Evolutionary conservation across 768 basidiomycete genomes (phyloP).

Genomic region (Baorangia bicolor): DNA sequence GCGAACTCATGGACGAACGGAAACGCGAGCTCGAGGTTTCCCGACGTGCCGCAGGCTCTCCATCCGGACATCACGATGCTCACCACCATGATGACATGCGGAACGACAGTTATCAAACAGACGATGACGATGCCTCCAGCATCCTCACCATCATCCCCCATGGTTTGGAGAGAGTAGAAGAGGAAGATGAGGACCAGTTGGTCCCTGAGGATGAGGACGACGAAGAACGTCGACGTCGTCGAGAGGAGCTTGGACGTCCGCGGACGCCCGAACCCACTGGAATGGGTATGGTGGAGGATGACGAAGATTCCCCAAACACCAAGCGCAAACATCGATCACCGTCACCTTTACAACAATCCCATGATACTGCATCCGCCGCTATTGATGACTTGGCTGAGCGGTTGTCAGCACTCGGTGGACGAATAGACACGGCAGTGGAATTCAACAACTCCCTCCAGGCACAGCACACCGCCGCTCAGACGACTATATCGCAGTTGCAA

Average conservation of each 20-base stretch:
- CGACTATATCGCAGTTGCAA: conserved; percentile 68
- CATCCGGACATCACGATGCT: conserved; percentile 22
- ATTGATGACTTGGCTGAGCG: conserved; percentile 61
- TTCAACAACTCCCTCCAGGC: conserved; percentile 71
- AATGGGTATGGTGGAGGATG: conserved; percentile 49
- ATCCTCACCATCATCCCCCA: conserved; percentile 69
- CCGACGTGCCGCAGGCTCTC: conserved; percentile 22
- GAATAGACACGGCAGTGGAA: conserved; percentile 74
- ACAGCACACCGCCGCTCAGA: conserved; percentile 76
- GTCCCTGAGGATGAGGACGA: conserved; percentile 40
- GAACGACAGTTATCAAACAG: conserved; percentile 35
- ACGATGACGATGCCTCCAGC: conserved; percentile 72
- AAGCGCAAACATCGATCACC: conserved; percentile 19
- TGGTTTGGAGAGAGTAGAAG: conserved; percentile 68
- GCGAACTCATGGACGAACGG: conserved; percentile 69
- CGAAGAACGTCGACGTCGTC: conserved; percentile 44
- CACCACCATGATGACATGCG: conserved; percentile 21
- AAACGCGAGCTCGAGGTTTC: conserved; percentile 47
- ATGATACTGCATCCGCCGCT: conserved; percentile 32
- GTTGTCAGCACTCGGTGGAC: conserved; percentile 59
- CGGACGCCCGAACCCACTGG: conserved; percentile 78
- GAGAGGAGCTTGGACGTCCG: conserved; percentile 66
- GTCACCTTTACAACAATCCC: conserved; percentile 17
- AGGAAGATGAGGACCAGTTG: conserved; percentile 67
- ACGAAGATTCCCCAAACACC: conserved; percentile 36